phyloP scores from a whole-genome alignment of 192 early-diverging fungal species.

The Podochytrium sp. region DNA sequence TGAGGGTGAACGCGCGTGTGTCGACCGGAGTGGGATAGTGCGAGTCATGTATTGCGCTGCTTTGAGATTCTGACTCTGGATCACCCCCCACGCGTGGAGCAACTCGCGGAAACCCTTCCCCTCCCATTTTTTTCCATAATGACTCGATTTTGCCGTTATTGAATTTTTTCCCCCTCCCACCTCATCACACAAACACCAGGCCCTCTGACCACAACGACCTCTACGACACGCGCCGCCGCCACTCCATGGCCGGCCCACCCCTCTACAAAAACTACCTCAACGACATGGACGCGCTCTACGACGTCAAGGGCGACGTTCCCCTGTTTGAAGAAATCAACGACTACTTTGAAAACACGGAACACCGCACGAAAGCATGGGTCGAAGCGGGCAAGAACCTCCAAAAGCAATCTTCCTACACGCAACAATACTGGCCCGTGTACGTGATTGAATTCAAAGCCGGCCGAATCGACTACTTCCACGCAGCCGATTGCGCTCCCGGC shows the following conservation, averaged over 20 bases:
- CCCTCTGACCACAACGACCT: conserved; percentile 12
- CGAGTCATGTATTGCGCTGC: no score
- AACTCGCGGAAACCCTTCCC: no score
- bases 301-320: conserved; percentile 32
- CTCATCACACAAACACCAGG: not conserved
- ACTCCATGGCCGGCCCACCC: conserved; percentile 58
- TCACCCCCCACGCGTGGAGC: no score
- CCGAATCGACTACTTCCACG: conserved; percentile 81
- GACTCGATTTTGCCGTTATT: not conserved
- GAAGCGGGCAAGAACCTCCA: conserved; percentile 66
- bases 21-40: no score
- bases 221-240: conserved; percentile 44
- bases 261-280: conserved; percentile 39
- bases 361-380: conserved; percentile 59
- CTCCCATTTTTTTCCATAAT: not conserved
- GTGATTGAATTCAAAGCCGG: conserved; percentile 90
- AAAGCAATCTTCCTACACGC: conserved; percentile 37
- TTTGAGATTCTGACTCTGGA: no score
- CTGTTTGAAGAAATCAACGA: conserved; percentile 61
- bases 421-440: conserved; percentile 66
- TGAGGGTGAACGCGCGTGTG: no score
- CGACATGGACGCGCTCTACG: conserved; percentile 40
- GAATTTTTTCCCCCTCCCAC: not conserved
- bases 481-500: conserved; percentile 50
- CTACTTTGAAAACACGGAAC: conserved; percentile 71